Evolutionary conservation across 192 early-diverging fungal genomes (phyloP), one percentile per base, ranked within the genome.

Genomic region (Funneliformis mosseae): DNA sequence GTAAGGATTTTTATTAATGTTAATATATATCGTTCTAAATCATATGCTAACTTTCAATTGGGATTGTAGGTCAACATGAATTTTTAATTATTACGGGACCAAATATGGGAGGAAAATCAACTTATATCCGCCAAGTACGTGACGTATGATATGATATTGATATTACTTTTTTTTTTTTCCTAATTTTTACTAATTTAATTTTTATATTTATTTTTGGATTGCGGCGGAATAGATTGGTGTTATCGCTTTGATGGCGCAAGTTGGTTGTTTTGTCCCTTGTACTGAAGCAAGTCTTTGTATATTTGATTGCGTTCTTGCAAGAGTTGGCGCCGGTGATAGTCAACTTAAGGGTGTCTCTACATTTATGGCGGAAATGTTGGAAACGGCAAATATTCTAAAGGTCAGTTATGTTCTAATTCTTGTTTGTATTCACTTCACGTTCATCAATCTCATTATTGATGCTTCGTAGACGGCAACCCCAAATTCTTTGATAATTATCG

Each of bases 91-190:
- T 99, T 66, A 97, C 96, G 0, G 97, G 97, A 0, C 97, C 97
- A 18, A 99, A 99, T 85, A 99, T 99, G 97, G 96, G 97, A 77
- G 97, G 97, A 59, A 99, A 99, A 83, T 97, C 95, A 9, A 99
- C 97, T 0, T 99, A 96, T 83, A 98, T 98, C 78, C 89, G 97
- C 16, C 96, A 97, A 88, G 92, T 93, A 83, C 82, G 60, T 23
- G 9, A 74, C 27, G 39, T n/a, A 39, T 5, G 46, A 64, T 25
- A 50, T 64, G 45, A 12, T 28, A 10, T 18, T 66, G 23, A 67
- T 76, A n/a, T n/a, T n/a, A n/a, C n/a, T n/a, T n/a, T n/a, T n/a
- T n/a, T n/a, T n/a, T n/a, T n/a, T n/a, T n/a, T n/a, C n/a, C n/a
- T n/a, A n/a, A n/a, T n/a, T n/a, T 18, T 79, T 81, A 8, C 18